Evolutionary conservation across 164 flowering plant species (phyloP).

Genomic region (Kalanchoe fedtschenkoi): DNA sequence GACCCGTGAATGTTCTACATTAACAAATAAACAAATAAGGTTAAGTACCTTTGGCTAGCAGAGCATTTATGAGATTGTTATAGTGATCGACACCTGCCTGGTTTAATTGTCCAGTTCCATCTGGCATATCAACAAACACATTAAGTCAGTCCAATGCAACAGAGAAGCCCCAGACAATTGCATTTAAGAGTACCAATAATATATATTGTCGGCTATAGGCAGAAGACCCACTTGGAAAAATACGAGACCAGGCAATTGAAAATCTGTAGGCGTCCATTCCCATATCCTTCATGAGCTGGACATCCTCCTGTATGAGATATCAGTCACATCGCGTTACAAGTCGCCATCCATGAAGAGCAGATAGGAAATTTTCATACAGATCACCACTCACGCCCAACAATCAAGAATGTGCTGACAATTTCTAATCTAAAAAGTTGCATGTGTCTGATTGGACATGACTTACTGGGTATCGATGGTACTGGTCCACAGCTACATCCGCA

Average conservation of each 20-base stretch:
- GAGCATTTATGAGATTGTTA: slow-evolving; percentile 64
- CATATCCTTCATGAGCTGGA: slow-evolving; percentile 68
- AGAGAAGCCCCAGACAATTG: neutral
- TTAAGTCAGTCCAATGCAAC: neutral
- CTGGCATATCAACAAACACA: slow-evolving; percentile 21
- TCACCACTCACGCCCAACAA: neutral
- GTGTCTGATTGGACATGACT: slow-evolving; percentile 9
- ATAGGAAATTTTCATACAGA: neutral
- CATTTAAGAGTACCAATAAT: neutral
- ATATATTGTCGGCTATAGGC: neutral
- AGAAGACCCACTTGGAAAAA: slow-evolving; percentile 49
- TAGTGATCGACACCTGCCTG: slow-evolving; percentile 86
- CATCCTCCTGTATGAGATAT: slow-evolving; percentile 41
- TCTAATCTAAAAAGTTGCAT: neutral
- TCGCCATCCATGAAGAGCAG: neutral
- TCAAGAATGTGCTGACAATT: neutral
- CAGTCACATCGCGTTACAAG: too few species aligned
- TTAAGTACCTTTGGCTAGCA: slow-evolving; percentile 61
- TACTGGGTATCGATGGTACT: slow-evolving; percentile 60
- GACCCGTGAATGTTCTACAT: neutral
- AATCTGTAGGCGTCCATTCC: slow-evolving; percentile 82
- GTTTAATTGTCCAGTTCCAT: slow-evolving; percentile 76
- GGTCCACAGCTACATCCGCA: slow-evolving; percentile 75
- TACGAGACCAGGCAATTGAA: slow-evolving; percentile 82
- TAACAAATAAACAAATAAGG: neutral